Evolutionary conservation across 176 grass and related monocot species (phyloP).

Genomic region (Puccinellia tenuiflora): DNA sequence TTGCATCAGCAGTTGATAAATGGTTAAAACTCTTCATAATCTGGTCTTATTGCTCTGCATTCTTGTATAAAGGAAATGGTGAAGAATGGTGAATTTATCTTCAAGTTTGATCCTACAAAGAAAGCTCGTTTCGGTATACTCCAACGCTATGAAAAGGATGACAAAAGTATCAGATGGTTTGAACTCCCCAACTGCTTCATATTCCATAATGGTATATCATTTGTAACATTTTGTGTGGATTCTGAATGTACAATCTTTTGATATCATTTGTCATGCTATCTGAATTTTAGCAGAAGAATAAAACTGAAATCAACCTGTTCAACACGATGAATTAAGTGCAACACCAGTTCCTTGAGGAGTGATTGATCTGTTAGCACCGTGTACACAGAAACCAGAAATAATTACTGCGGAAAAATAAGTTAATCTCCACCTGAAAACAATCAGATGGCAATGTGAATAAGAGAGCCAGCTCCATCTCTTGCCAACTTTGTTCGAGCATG

Average conservation of each 20-base stretch:
- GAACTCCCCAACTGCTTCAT: slow-evolving; percentile 96
- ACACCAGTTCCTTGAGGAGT: neutral
- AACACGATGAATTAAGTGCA: neutral
- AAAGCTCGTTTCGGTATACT: slow-evolving; percentile 94
- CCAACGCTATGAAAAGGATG: slow-evolving; percentile 78
- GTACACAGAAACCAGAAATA: neutral
- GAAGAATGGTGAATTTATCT: slow-evolving; percentile 81
- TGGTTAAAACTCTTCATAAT: neutral
- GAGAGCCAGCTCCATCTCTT: neutral
- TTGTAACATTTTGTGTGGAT: neutral
- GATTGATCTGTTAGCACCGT: neutral
- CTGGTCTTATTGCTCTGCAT: neutral
- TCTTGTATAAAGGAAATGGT: slow-evolving; percentile 80
- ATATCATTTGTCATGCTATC: neutral
- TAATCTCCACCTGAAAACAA: neutral
- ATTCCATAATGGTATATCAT: slow-evolving; percentile 80
- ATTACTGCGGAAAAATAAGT: neutral
- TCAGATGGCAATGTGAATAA: neutral
- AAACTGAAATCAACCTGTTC: neutral
- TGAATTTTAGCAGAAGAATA: neutral
- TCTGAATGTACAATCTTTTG: neutral
- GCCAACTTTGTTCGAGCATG: neutral
- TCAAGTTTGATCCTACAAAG: slow-evolving; percentile 78
- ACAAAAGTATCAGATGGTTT: slow-evolving; percentile 89
- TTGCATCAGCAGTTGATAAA: neutral